A percentile compares a stretch with the other conserved stretches of the same genome.
These are phyloP conservation scores for Striga asiatica DNA, from an alignment of 257 asterid genomes.

Conservation along the genomic window DNA sequence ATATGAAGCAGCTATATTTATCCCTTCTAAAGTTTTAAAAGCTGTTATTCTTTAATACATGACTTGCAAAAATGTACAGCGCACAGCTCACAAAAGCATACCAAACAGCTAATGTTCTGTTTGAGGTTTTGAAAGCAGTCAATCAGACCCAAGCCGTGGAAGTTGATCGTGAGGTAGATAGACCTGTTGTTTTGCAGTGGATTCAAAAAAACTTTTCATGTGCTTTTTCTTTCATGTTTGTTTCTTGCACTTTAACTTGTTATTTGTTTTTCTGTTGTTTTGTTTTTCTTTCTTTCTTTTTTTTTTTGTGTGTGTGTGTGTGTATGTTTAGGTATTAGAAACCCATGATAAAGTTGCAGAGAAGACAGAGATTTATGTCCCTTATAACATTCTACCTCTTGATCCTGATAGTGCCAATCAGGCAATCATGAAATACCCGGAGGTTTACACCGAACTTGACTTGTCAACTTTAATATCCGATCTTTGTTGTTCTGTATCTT, in stretches of 20 bases:
- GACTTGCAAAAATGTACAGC: conserved; percentile 30
- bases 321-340: conserved; percentile 70
- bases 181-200: not conserved
- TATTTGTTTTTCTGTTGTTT: not conserved
- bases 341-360: conserved; percentile 85
- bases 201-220: no score
- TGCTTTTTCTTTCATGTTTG: conserved; percentile 3
- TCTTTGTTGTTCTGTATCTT: not conserved
- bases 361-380: conserved; percentile 80
- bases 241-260: no score
- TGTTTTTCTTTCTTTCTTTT: not conserved
- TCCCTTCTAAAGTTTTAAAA: not conserved
- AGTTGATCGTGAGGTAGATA: conserved; percentile 84
- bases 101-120: conserved; percentile 89
- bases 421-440: conserved; percentile 92
- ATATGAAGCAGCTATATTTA: no score
- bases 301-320: not conserved
- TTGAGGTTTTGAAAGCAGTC: conserved; percentile 93
- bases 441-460: conserved; percentile 32
- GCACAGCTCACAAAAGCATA: conserved; percentile 92
- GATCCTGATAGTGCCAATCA: conserved; percentile 93
- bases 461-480: not conserved
- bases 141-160: conserved; percentile 81
- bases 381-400: conserved; percentile 79
- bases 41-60: not conserved